These are phyloP conservation scores for Laburnicola sp. DNA, from an alignment of 2,329 filamentous ascomycete genomes.

Conservation along the genomic window DNA sequence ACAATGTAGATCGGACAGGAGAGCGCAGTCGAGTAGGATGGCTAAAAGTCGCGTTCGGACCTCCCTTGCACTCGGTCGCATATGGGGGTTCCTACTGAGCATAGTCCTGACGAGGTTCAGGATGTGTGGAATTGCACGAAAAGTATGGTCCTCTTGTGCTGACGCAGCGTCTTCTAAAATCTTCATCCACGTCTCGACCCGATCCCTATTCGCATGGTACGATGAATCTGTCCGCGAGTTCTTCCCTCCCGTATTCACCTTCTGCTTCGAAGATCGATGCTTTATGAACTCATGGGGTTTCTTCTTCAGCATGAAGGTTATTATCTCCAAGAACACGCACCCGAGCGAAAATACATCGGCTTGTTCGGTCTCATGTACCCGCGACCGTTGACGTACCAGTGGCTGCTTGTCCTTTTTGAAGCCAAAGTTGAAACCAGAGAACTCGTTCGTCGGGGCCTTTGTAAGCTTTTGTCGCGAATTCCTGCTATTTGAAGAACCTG, in stretches of 20 bases:
- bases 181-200: conserved; percentile 70
- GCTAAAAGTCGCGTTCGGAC: conserved; percentile 46
- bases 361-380: conserved; percentile 44
- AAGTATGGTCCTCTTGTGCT: conserved; percentile 42
- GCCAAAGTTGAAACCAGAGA: conserved; percentile 45
- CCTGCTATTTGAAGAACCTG: conserved; percentile 37
- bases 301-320: conserved; percentile 70
- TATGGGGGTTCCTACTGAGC: conserved; percentile 46
- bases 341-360: conserved; percentile 75
- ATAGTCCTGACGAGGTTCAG: conserved; percentile 48
- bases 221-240: conserved; percentile 69
- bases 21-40: conserved; percentile 35
- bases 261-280: conserved; percentile 68
- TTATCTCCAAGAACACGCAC: conserved; percentile 71
- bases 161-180: conserved; percentile 55
- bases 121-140: conserved; percentile 47
- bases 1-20: conserved; percentile 42
- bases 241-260: conserved; percentile 46
- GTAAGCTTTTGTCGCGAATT: conserved; percentile 38
- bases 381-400: conserved; percentile 29
- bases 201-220: conserved; percentile 71
- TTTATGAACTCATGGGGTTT: conserved; percentile 66
- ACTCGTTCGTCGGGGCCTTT: conserved; percentile 39
- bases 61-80: conserved; percentile 47
- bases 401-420: conserved; percentile 36